phyloP scores from a whole-genome alignment of 2,329 filamentous ascomycete species.

The Cordyceps cicadae region DNA sequence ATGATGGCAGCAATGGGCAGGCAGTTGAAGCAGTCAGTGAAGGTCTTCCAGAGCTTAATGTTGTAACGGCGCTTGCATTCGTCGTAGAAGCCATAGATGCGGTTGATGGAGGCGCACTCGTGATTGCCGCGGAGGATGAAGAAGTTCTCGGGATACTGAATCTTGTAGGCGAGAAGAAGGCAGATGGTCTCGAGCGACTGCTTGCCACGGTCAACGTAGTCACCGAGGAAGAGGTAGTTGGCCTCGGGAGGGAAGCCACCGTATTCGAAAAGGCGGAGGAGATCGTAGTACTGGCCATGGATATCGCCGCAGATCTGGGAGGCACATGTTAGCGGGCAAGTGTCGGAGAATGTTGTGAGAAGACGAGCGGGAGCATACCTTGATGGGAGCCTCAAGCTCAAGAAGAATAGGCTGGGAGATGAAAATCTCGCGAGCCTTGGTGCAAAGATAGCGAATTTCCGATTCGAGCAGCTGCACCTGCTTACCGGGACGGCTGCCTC shows the following conservation, averaged over 20 bases:
- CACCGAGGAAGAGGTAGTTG: slow-evolving; percentile 98
- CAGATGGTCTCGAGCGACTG: slow-evolving; percentile 98
- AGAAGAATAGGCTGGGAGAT: slow-evolving; percentile 97
- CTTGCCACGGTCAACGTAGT: slow-evolving; percentile 98
- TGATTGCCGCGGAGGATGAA: slow-evolving; percentile 98
- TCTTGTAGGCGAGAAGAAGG: slow-evolving; percentile 94
- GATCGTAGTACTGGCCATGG: slow-evolving; percentile 97
- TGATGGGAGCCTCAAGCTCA: slow-evolving; percentile 96
- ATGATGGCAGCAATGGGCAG: slow-evolving; percentile 97
- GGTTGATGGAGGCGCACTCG: slow-evolving; percentile 97
- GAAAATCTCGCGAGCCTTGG: slow-evolving; percentile 98
- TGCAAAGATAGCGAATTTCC: slow-evolving; percentile 95
- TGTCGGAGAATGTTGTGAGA: neutral
- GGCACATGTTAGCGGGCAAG: neutral
- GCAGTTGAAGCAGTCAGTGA: slow-evolving; percentile 99
- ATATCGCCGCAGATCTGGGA: slow-evolving; percentile 95
- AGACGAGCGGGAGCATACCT: slow-evolving; percentile 53
- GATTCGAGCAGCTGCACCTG: slow-evolving; percentile 95
- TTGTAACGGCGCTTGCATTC: slow-evolving; percentile 99
- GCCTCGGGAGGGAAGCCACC: slow-evolving; percentile 96
- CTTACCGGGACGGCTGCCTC: slow-evolving; percentile 95
- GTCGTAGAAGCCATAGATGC: slow-evolving; percentile 99
- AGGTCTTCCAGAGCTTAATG: slow-evolving; percentile 99
- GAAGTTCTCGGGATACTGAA: slow-evolving; percentile 99
- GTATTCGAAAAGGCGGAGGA: slow-evolving; percentile 95